Evolutionary conservation across 2,329 filamentous ascomycete genomes (phyloP).

Genomic region (Arthroderma uncinatum): DNA sequence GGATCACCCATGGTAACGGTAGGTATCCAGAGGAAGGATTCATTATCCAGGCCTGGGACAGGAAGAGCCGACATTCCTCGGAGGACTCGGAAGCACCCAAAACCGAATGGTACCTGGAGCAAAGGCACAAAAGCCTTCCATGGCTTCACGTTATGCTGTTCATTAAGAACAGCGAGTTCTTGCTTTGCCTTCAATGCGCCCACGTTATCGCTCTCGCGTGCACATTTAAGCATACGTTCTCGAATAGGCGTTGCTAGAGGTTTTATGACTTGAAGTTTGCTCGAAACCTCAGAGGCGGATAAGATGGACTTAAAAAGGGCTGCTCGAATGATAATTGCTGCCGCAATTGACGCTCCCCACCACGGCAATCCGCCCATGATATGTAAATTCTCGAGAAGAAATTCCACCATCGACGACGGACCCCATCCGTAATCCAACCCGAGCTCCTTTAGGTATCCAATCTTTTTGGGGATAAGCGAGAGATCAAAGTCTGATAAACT

Average conservation of each 20-base stretch:
- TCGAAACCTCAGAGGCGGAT: conserved; percentile 49
- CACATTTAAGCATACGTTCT: conserved; percentile 41
- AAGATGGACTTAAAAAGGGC: conserved; percentile 56
- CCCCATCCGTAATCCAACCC: conserved; percentile 85
- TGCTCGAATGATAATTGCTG: conserved; percentile 54
- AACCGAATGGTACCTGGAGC: conserved; percentile 59
- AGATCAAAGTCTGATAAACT: conserved; percentile 26
- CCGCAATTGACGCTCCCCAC: conserved; percentile 62
- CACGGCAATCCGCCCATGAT: conserved; percentile 65
- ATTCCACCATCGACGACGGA: conserved; percentile 62
- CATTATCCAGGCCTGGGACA: conserved; percentile 63
- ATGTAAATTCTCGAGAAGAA: conserved; percentile 70
- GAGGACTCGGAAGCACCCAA: conserved; percentile 68
- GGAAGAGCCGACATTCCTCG: conserved; percentile 64
- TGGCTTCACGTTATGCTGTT: conserved; percentile 44
- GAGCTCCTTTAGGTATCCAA: conserved; percentile 72
- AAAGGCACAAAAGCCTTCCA: conserved; percentile 46
- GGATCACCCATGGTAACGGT: conserved; percentile 71
- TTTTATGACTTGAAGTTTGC: conserved; percentile 51
- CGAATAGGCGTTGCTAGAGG: conserved; percentile 47
- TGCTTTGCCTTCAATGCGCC: conserved; percentile 38
- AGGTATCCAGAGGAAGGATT: conserved; percentile 64
- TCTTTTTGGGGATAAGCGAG: conserved; percentile 55
- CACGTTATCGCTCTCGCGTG: conserved; percentile 36
- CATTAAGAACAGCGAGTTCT: conserved; percentile 43